Evolutionary conservation across 192 early-diverging fungal genomes (phyloP).

Genomic region (Umbelopsis isabellina): DNA sequence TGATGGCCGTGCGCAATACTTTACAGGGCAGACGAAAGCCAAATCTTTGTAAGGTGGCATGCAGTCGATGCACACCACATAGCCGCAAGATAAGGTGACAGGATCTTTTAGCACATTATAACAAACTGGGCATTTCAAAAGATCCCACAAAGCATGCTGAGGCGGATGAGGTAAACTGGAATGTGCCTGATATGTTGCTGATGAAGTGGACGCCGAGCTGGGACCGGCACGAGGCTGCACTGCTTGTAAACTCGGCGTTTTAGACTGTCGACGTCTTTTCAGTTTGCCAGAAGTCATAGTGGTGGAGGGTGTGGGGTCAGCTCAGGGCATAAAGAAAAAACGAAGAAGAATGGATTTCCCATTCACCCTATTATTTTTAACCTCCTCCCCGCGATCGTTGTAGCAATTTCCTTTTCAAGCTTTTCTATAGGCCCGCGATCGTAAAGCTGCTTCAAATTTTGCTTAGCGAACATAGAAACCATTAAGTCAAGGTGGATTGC

Average conservation of each 20-base stretch:
- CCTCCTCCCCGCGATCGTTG: conserved; percentile 16
- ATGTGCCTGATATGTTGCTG: neutral
- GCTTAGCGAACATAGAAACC: neutral
- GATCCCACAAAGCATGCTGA: conserved; percentile 15
- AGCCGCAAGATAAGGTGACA: conserved; percentile 49
- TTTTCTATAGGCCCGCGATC: neutral
- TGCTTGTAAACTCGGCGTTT: neutral
- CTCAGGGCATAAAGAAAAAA: neutral
- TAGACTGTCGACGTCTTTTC: conserved; percentile 2
- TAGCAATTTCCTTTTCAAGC: conserved; percentile 21
- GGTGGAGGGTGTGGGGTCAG: neutral
- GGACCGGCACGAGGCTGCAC: conserved; percentile 13
- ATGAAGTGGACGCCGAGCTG: neutral
- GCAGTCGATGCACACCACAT: conserved; percentile 43
- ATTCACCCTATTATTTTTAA: neutral
- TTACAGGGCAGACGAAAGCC: conserved; percentile 21
- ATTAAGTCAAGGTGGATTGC: too few species aligned
- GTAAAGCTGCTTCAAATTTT: neutral
- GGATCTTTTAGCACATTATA: conserved; percentile 38
- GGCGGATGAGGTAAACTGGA: conserved; percentile 16
- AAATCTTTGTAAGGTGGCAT: conserved; percentile 16
- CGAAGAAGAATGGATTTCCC: neutral
- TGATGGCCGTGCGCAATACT: neutral
- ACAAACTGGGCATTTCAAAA: conserved; percentile 42
- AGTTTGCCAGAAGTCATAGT: conserved; percentile 6